phyloP scores from a whole-genome alignment of 176 grass and related monocot genomes.

The Triticum timopheevii region DNA sequence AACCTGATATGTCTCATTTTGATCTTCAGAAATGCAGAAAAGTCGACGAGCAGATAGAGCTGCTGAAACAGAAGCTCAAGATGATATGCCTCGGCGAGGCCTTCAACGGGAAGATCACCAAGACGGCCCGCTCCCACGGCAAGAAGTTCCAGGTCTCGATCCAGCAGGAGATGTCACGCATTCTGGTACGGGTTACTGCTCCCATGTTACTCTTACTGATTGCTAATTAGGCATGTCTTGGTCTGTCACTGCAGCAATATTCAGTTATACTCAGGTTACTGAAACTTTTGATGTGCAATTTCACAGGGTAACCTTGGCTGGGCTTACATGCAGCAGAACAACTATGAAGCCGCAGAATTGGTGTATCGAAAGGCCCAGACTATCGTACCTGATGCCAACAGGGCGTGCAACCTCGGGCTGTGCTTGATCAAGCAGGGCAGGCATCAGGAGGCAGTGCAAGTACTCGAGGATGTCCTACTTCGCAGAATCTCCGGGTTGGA shows the following conservation, averaged over 20 bases:
- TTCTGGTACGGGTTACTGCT: constrained; percentile 48
- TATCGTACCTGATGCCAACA: constrained; percentile 82
- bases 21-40: constrained; percentile 73
- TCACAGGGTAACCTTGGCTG: constrained; percentile 91
- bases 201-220: not conserved
- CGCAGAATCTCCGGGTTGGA: constrained; percentile 41
- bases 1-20: not conserved
- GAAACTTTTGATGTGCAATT: not conserved
- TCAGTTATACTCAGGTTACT: constrained; percentile 6
- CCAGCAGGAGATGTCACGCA: constrained; percentile 77
- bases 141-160: constrained; percentile 99
- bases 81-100: constrained; percentile 82
- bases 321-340: constrained; percentile 92
- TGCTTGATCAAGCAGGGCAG: constrained; percentile 71
- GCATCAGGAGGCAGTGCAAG: constrained; percentile 43
- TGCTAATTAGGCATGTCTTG: not conserved
- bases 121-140: constrained; percentile 89
- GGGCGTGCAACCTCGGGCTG: constrained; percentile 77
- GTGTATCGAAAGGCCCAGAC: constrained; percentile 77
- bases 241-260: not conserved
- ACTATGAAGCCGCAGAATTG: constrained; percentile 65
- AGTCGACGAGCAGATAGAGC: constrained; percentile 80
- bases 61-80: constrained; percentile 87
- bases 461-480: constrained; percentile 46
- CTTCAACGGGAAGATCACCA: constrained; percentile 85